Evolutionary conservation across 345 rosid genomes (phyloP).

Genomic region (Populus davidiana): DNA sequence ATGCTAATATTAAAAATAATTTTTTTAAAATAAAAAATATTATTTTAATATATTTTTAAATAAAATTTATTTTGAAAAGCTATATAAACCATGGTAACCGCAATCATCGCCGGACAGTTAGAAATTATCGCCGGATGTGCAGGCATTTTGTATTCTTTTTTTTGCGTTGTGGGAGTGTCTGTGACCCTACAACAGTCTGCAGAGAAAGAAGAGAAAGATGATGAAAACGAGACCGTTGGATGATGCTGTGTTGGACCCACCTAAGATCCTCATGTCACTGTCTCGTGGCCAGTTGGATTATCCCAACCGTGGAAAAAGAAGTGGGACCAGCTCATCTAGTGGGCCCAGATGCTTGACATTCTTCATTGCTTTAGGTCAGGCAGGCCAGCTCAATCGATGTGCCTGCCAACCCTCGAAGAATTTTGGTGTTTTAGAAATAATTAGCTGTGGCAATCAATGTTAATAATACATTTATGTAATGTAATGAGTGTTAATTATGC

Average conservation of each 20-base stretch:
- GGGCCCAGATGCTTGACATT: neutral
- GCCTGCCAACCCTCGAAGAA: neutral
- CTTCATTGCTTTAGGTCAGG: neutral
- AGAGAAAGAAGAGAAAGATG: neutral
- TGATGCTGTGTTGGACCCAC: neutral
- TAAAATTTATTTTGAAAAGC: too few species aligned
- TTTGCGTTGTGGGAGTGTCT: neutral
- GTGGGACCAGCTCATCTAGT: neutral
- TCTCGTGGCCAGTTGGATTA: neutral
- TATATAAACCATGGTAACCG: neutral
- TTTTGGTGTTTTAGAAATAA: neutral
- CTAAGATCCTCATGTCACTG: neutral
- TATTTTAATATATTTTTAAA: too few species aligned
- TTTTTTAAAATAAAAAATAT: too few species aligned
- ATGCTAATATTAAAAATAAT: accelerated
- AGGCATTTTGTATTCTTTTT: neutral
- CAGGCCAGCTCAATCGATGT: neutral
- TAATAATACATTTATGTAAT: neutral
- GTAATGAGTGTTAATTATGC: neutral
- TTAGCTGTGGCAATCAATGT: neutral
- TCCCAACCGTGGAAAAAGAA: neutral
- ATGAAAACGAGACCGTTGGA: neutral
- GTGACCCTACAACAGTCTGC: neutral
- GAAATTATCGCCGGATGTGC: neutral
- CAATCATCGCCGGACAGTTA: neutral